Conservation (phyloP, 2,329 filamentous ascomycete genomes). For the Didymella glomerata region DNA sequence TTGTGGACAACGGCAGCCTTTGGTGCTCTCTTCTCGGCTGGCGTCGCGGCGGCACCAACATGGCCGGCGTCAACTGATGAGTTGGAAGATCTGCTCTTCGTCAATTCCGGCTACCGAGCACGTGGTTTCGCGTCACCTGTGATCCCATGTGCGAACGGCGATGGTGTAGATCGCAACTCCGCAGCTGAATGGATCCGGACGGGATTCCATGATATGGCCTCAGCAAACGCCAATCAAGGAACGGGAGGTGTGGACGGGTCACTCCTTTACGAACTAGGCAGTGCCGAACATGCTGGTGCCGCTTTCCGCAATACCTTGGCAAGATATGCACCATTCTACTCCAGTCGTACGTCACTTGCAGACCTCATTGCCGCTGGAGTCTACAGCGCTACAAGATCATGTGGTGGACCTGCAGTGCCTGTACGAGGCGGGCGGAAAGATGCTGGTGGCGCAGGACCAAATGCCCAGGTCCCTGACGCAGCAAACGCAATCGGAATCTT, state of each 20-base stretch:
- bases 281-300: constrained; percentile 65
- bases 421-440: constrained; percentile 64
- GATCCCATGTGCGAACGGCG: constrained; percentile 62
- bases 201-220: constrained; percentile 70
- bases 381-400: constrained; percentile 66
- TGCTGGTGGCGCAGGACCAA: constrained; percentile 57
- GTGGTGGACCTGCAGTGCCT: constrained; percentile 65
- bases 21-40: constrained; percentile 19
- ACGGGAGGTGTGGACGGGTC: constrained; percentile 67
- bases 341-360: constrained; percentile 61
- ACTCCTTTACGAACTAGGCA: constrained; percentile 65
- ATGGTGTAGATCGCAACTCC: constrained; percentile 61
- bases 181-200: constrained; percentile 70
- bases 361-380: constrained; percentile 68
- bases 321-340: constrained; percentile 64
- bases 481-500: constrained; percentile 64
- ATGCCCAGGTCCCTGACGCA: constrained; percentile 65
- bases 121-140: constrained; percentile 66
- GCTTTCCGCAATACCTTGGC: constrained; percentile 56
- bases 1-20: constrained; percentile 11
- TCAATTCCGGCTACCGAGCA: constrained; percentile 63
- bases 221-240: constrained; percentile 59
- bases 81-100: constrained; percentile 70
- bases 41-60: constrained; percentile 59
- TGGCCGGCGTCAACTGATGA: constrained; percentile 69